Evolutionary conservation across 768 basidiomycete species (phyloP), one percentile per base, ranked within the genome.

Genomic region (Mycena indigotica): DNA sequence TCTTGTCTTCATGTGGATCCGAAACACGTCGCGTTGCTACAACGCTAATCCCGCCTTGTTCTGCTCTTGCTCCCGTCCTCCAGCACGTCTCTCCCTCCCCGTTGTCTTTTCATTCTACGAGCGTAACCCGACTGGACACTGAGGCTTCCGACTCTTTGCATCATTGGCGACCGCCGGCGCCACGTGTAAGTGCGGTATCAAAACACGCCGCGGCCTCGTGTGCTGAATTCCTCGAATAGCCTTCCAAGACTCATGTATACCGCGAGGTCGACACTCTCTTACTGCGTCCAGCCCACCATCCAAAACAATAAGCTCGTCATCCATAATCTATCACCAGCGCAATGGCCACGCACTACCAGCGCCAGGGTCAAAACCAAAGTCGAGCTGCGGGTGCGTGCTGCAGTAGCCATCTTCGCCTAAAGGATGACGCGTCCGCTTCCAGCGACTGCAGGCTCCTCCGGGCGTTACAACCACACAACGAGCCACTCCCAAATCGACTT

Each of bases 401-500:
- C 40, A 39, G 28, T 16, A 35, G 4, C 50, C n/a, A 21, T 52
- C 52, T 58, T 13, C 26, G 19, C 23, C 50, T 45, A 35, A 35
- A 8, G 32, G 32, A 35, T 17, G 32, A 35, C 17, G 10, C 32
- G 17, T 35, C 10, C 17, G 10, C 10, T 17, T 35, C 17, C 32
- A 35, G 32, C 32, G 52, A 6, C 54, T 38, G 50, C 24, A 50
- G 21, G 17, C 6, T 25, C 49, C 28, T 53, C 19, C 29, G 35
- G 23, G n/a, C n/a, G n/a, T n/a, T n/a, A 28, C 60, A 78, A 77
- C 72, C 44, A 69, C 75, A 10, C 72, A 73, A 15, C 65, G 70
- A 78, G 58, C 70, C 77, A 50, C 74, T 79, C 19, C 69, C 77
- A n/a, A 72, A 75, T 56, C 72, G 67, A 57, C 64, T 72, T 28